These are phyloP conservation scores for Colletotrichum liriopes DNA, from an alignment of 2,329 filamentous ascomycete species.

Conservation along the genomic window DNA sequence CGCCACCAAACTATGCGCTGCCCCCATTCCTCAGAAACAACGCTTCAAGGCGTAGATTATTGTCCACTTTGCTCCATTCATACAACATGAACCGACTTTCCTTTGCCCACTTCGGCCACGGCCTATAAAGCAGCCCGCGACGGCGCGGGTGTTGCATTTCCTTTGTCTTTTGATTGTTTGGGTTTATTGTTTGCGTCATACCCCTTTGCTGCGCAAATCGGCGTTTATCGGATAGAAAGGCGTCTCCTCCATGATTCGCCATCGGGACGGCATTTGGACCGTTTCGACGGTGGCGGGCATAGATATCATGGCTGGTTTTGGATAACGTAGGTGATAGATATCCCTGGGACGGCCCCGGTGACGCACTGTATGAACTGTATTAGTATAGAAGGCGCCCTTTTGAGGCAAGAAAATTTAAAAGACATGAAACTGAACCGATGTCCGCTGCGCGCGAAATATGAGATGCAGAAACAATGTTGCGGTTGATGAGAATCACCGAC, in stretches of 20 bases:
- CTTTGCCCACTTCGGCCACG: background rate
- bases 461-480: background rate
- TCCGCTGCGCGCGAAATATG: background rate
- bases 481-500: background rate
- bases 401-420: background rate
- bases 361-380: constrained; percentile 34
- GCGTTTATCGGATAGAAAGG: constrained; percentile 38
- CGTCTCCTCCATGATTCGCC: constrained; percentile 17
- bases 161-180: constrained; percentile 15
- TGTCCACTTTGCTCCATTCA: background rate
- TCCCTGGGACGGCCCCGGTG: constrained; percentile 9
- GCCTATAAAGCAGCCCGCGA: constrained; percentile 12
- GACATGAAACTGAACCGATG: background rate
- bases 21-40: constrained; percentile 62
- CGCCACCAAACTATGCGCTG: constrained; percentile 69
- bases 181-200: constrained; percentile 40
- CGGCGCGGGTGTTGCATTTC: constrained; percentile 26
- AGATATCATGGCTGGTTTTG: constrained; percentile 27
- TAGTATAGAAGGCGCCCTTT: constrained; percentile 10
- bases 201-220: constrained; percentile 42
- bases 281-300: constrained; percentile 26
- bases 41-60: constrained; percentile 13
- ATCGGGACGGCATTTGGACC: constrained; percentile 33
- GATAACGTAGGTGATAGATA: constrained; percentile 29
- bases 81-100: background rate